Evolutionary conservation across 306 rosid species (phyloP), one percentile per base, ranked within the genome.

Genomic region (Cajanus cajan): DNA sequence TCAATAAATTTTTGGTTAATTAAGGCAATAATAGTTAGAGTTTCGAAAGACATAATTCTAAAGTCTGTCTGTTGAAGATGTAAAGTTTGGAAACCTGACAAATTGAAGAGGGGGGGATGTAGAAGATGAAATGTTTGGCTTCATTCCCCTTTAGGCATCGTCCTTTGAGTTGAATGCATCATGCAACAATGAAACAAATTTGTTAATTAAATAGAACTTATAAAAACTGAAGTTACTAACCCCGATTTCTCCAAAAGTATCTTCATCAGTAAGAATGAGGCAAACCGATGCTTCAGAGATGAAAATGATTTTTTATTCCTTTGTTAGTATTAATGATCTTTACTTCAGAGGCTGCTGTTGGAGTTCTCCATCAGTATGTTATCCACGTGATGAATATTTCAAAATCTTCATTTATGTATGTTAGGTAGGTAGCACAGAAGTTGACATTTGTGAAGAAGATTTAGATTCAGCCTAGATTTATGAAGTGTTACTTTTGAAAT

Each of bases 401-500:
- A 12, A 28, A 28, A 31, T 2, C 40, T 28, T 59, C 41, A n/a
- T 59, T 61, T 22, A 59, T 31, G 22, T 33, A 43, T 59, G 47
- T 50, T 71, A n/a, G 57, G 16, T 36, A 50, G 47, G n/a, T n/a
- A n/a, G n/a, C 54, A 40, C 24, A 71, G 14, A 47, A 37, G 73
- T 55, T 73, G 84, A 59, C 77, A 57, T 73, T 43, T 55, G 51
- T 8, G 24, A 40, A 39, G 77, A 44, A 14, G 59, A 52, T 52
- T 5, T 48, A 19, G 28, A 36, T 52, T 81, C 21, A 31, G n/a
- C 50, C 51, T 67, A 34, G 52, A 54, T 68, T 75, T 82, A 14
- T 41, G 81, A 76, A 54, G 31, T 52, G 36, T 69, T 82, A 37
- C 68, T 19, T 69, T 45, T 24, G 18, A 37, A 76, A 51, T 68